Evolutionary conservation across 495 filamentous ascomycete genomes (phyloP).

Genomic region (Pyrenula aspistea): DNA sequence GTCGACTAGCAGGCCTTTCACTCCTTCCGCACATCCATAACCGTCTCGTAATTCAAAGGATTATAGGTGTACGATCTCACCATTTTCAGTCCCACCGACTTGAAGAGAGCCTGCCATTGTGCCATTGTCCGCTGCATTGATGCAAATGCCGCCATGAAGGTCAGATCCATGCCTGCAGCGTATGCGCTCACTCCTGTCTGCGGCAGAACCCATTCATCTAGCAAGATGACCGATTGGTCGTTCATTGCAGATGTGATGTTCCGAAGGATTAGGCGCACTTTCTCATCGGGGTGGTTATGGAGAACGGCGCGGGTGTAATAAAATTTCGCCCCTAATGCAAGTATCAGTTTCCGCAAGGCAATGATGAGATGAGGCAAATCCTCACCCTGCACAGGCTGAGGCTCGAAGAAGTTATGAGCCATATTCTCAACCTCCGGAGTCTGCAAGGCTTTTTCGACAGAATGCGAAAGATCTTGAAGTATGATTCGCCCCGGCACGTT

Average conservation of each 20-base stretch:
- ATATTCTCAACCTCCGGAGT: no score
- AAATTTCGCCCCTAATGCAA: constrained; percentile 28
- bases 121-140: constrained; percentile 4
- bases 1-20: no score
- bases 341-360: no score
- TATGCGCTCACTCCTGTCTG: constrained; percentile 5
- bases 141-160: background rate
- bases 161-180: background rate
- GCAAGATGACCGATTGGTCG: constrained; percentile 27
- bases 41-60: background rate
- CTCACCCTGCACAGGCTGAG: no score
- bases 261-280: constrained; percentile 21
- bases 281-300: constrained; percentile 35
- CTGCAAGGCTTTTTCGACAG: constrained; percentile 18
- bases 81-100: no score
- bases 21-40: constrained; percentile 2
- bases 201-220: constrained; percentile 25
- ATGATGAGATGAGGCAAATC: no score
- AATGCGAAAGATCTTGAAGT: constrained; percentile 27
- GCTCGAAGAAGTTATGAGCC: no score
- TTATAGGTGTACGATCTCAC: constrained; percentile 1
- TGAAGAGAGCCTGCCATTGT: constrained; percentile 6
- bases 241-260: constrained; percentile 24
- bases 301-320: constrained; percentile 38
- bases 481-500: constrained; percentile 20